These are phyloP conservation scores for Erythrophleum fordii DNA, from an alignment of 306 rosid genomes.

Conservation along the genomic window DNA sequence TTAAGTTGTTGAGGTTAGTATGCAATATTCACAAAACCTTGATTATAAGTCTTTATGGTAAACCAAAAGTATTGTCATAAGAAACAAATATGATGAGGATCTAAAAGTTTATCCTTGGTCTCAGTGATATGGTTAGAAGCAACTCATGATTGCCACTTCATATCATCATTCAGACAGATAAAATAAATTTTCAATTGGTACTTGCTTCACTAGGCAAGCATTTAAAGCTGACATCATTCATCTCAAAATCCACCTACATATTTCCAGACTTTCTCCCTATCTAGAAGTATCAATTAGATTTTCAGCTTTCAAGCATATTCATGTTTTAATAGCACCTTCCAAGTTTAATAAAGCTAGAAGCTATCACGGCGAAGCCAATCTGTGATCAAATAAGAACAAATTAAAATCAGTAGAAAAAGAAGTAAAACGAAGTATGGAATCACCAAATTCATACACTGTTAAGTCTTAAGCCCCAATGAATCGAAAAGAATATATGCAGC, in stretches of 20 bases:
- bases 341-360: not conserved
- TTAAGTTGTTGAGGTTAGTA: conserved; percentile 3
- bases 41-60: conserved; percentile 4
- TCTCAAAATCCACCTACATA: not conserved
- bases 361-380: not conserved
- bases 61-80: not conserved
- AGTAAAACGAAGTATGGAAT: not conserved
- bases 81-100: conserved; percentile 4
- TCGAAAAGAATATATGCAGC: not conserved
- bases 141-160: not conserved
- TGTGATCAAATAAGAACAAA: not conserved
- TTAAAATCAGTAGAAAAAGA: not conserved
- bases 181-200: not conserved
- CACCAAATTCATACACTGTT: not conserved
- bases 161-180: conserved; percentile 5
- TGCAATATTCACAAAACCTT: conserved; percentile 11
- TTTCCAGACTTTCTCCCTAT: not conserved
- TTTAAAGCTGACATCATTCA: not conserved
- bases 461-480: not conserved
- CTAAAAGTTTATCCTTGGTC: conserved; percentile 16
- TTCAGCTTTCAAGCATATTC: conserved; percentile 11
- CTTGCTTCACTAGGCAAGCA: not conserved
- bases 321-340: conserved; percentile 3
- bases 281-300: not conserved
- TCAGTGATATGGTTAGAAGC: not conserved